phyloP scores from a whole-genome alignment of 345 rosid genomes.

The Rhizophora mangle region DNA sequence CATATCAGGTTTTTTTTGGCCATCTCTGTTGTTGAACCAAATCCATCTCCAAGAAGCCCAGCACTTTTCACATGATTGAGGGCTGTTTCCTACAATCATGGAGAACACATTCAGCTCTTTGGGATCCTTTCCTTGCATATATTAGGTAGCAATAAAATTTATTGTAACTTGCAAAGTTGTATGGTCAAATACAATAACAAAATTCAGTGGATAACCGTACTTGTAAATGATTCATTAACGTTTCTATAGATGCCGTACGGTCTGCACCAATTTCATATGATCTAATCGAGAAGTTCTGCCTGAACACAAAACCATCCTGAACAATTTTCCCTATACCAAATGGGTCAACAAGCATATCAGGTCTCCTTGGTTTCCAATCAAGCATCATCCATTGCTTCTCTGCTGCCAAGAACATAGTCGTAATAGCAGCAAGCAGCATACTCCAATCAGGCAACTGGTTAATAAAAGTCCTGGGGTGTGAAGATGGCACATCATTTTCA shows the following conservation, averaged over 20 bases:
- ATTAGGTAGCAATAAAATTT: too few species aligned
- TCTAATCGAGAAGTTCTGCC: conserved; percentile 87
- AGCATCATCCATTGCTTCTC: conserved; percentile 99
- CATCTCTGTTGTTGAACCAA: conserved; percentile 99
- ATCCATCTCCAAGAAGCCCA: conserved; percentile 90
- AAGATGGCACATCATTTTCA: conserved; percentile 44
- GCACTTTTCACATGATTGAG: conserved; percentile 87
- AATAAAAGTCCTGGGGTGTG: conserved; percentile 84
- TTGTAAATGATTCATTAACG: conserved; percentile 95
- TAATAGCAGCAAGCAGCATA: conserved; percentile 98
- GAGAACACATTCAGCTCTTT: background rate
- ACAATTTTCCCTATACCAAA: conserved; percentile 84
- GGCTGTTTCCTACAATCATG: conserved; percentile 80
- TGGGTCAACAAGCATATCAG: conserved; percentile 83
- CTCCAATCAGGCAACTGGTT: conserved; percentile 99
- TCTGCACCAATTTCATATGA: conserved; percentile 99
- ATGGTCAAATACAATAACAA: background rate
- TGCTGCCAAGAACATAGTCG: conserved; percentile 93
- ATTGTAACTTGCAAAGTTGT: background rate
- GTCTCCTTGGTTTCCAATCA: conserved; percentile 89
- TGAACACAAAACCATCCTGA: conserved; percentile 80
- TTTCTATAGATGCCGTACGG: conserved; percentile 94
- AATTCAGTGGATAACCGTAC: conserved; percentile 26
- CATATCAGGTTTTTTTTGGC: conserved; percentile 86
- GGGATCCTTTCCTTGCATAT: too few species aligned